A percentile compares a stretch with the other conserved stretches of the same genome.
phyloP scores from a whole-genome alignment of 179 eudicot genomes.

The Nepenthes alata region DNA sequence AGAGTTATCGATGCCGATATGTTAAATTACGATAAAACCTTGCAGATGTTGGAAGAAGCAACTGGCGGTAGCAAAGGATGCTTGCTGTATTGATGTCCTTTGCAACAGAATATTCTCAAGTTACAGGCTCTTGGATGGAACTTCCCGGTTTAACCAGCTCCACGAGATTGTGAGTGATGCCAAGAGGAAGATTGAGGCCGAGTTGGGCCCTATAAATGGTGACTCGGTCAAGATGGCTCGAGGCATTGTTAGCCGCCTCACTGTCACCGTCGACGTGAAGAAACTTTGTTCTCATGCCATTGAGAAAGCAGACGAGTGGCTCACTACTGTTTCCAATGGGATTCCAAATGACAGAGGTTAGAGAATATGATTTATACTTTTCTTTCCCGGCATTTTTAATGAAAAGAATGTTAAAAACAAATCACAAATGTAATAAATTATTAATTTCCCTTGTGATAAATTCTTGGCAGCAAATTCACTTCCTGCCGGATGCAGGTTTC shows the following conservation, averaged over 20 bases:
- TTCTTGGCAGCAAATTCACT: constrained; percentile 68
- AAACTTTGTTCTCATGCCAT: constrained; percentile 68
- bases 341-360: constrained; percentile 31
- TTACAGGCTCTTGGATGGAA: constrained; percentile 68
- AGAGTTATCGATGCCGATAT: too few relatives aligned
- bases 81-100: constrained; percentile 65
- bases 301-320: constrained; percentile 58
- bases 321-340: constrained; percentile 22
- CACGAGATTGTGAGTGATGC: constrained; percentile 52
- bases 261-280: constrained; percentile 61
- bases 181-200: constrained; percentile 55
- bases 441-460: constrained; percentile 10
- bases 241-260: constrained; percentile 59
- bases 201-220: constrained; percentile 70
- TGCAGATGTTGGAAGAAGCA: constrained; percentile 85
- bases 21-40: constrained; percentile 3
- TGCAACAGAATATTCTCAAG: constrained; percentile 63
- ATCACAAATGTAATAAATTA: neutral
- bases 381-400: too few relatives aligned
- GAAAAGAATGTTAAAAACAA: too few relatives aligned
- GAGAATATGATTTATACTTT: neutral
- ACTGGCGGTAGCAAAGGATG: constrained; percentile 62
- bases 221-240: constrained; percentile 60
- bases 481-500: constrained; percentile 85
- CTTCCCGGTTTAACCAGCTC: constrained; percentile 53